Percentiles rank a stretch among this genome's conserved stretches.
Conservation (phyloP, 371 early-diverging fungal genomes). For the Lichtheimia ramosa region DNA sequence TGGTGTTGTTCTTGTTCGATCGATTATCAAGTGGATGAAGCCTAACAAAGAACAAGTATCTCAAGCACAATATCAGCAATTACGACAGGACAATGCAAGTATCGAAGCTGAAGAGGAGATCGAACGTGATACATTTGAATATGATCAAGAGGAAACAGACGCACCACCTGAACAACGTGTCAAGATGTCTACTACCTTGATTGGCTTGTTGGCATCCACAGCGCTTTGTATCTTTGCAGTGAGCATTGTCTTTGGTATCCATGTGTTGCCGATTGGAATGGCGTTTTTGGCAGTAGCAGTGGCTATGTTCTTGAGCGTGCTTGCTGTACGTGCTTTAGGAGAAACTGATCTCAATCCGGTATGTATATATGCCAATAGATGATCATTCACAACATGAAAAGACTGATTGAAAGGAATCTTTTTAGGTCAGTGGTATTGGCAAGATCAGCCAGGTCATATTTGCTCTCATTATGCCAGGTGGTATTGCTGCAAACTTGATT, state of each 20-base stretch:
- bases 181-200: slow-evolving; percentile 53
- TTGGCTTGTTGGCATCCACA: slow-evolving; percentile 63
- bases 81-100: background rate
- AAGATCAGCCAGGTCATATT: slow-evolving; percentile 86
- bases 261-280: slow-evolving; percentile 49
- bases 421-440: slow-evolving; percentile 70
- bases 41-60: background rate
- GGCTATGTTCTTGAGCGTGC: slow-evolving; percentile 63
- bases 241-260: slow-evolving; percentile 56
- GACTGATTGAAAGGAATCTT: background rate
- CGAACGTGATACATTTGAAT: slow-evolving; percentile 5
- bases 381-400: background rate
- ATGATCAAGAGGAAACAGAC: slow-evolving; percentile 29
- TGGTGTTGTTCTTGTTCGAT: slow-evolving; percentile 47
- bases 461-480: slow-evolving; percentile 72
- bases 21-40: slow-evolving; percentile 19
- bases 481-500: slow-evolving; percentile 77
- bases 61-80: background rate
- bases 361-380: background rate
- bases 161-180: slow-evolving; percentile 54
- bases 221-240: slow-evolving; percentile 60
- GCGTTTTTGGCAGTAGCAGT: slow-evolving; percentile 55
- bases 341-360: slow-evolving; percentile 84
- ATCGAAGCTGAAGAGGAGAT: slow-evolving; percentile 19
- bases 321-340: slow-evolving; percentile 76